Conservation (phyloP, 768 basidiomycete species). For the Daedaleopsis sinensis region DNA sequence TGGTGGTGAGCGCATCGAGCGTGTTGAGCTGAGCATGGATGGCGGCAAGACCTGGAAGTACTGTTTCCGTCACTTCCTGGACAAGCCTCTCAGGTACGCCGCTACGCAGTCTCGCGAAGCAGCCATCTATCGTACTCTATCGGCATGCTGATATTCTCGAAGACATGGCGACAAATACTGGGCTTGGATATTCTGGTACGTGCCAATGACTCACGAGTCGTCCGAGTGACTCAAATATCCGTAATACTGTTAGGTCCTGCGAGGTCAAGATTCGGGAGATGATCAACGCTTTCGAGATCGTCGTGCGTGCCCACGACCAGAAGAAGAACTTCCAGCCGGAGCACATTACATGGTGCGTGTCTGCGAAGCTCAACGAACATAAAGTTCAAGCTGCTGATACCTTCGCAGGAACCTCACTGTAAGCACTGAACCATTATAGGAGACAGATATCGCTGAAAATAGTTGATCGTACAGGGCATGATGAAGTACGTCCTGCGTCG, state of each 20-base stretch:
- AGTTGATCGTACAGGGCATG: constrained; percentile 20
- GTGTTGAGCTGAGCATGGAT: constrained; percentile 26
- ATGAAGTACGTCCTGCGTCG: constrained; percentile 19
- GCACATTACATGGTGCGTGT: constrained; percentile 22
- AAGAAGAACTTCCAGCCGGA: constrained; percentile 25
- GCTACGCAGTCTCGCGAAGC: neutral
- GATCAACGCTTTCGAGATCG: constrained; percentile 16
- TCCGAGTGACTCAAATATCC: no score
- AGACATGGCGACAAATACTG: constrained; percentile 27
- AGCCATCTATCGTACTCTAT: neutral
- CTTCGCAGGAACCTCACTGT: neutral
- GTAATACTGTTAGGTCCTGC: constrained; percentile 15
- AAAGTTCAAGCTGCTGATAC: neutral
- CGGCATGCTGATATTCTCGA: neutral
- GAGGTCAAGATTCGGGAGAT: constrained; percentile 21
- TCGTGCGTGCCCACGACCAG: constrained; percentile 20
- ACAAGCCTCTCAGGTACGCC: constrained; percentile 14
- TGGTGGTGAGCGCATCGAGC: constrained; percentile 16
- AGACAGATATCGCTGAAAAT: no score
- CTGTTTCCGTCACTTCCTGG: constrained; percentile 22
- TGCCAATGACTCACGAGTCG: neutral
- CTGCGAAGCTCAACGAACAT: neutral
- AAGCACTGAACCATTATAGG: no score
- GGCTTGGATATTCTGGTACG: constrained; percentile 28
- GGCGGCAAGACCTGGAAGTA: constrained; percentile 27